A percentile compares a stretch with the other conserved stretches of the same genome.
phyloP scores from a whole-genome alignment of 257 asterid species.

The Solanum chilense region DNA sequence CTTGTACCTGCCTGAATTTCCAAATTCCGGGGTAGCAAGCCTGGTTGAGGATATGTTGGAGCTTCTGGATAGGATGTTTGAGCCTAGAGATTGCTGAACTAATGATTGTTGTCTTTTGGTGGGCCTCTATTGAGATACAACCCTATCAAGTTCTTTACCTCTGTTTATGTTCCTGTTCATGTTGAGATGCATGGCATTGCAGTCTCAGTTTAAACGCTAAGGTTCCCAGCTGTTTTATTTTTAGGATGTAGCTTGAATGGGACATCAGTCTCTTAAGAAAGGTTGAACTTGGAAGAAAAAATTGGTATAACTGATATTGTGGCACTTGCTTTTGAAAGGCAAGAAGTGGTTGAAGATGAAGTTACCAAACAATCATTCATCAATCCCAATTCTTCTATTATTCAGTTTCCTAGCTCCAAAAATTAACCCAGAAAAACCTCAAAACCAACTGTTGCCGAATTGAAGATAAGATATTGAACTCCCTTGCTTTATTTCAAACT shows the following conservation, averaged over 20 bases:
- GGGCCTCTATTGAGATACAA: neutral
- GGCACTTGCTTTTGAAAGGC: neutral
- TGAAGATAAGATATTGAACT: neutral
- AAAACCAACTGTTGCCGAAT: neutral
- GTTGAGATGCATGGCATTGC: neutral
- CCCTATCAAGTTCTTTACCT: neutral
- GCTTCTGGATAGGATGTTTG: neutral
- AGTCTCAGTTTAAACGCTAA: neutral
- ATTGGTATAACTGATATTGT: neutral
- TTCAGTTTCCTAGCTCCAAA: neutral
- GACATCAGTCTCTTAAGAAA: neutral
- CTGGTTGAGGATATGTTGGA: neutral
- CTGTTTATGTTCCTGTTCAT: neutral
- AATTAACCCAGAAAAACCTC: neutral
- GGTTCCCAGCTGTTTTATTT: neutral
- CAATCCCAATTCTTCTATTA: neutral
- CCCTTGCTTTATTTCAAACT: neutral
- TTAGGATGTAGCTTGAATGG: neutral
- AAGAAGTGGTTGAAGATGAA: neutral
- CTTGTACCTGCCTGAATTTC: neutral
- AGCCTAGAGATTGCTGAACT: neutral
- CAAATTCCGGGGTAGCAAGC: neutral
- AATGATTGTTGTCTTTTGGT: neutral
- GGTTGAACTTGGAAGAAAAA: neutral
- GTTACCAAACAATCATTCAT: neutral